A percentile compares a stretch with the other conserved stretches of the same genome.
Evolutionary conservation across 257 asterid genomes (phyloP).

Genomic region (Gentiana macrophylla): DNA sequence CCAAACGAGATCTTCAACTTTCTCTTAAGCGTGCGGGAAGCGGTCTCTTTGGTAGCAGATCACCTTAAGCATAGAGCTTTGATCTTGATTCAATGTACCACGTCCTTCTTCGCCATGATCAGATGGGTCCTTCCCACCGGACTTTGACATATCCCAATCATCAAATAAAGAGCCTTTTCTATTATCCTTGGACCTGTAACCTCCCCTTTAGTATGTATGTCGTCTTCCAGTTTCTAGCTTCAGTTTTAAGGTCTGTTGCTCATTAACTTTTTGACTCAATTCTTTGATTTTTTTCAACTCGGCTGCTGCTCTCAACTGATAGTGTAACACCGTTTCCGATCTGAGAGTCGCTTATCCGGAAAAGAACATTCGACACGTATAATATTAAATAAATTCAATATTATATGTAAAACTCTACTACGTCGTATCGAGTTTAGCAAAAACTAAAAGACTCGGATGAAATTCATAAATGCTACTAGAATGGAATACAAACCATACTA

Average conservation of each 20-base stretch:
- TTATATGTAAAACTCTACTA: too few relatives aligned
- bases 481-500: too few relatives aligned
- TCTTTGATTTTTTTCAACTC: slow-evolving; percentile 51
- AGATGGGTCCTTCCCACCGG: slow-evolving; percentile 57
- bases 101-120: slow-evolving; percentile 73
- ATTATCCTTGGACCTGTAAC: slow-evolving; percentile 68
- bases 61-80: slow-evolving; percentile 96
- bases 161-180: slow-evolving; percentile 48
- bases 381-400: too few relatives aligned
- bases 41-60: slow-evolving; percentile 98
- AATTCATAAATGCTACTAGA: too few relatives aligned
- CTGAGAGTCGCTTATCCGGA: too few relatives aligned
- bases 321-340: too few relatives aligned
- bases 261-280: slow-evolving; percentile 45
- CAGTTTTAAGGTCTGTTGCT: slow-evolving; percentile 86
- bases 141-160: slow-evolving; percentile 93
- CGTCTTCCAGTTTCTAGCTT: slow-evolving; percentile 69
- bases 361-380: too few relatives aligned
- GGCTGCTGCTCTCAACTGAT: slow-evolving; percentile 25
- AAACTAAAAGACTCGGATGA: too few relatives aligned
- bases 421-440: too few relatives aligned
- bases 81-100: slow-evolving; percentile 67
- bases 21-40: slow-evolving; percentile 89
- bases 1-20: slow-evolving; percentile 96
- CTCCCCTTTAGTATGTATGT: slow-evolving; percentile 79